Evolutionary conservation across 2,329 filamentous ascomycete species (phyloP).

Genomic region (Pestalotiopsis sp.): DNA sequence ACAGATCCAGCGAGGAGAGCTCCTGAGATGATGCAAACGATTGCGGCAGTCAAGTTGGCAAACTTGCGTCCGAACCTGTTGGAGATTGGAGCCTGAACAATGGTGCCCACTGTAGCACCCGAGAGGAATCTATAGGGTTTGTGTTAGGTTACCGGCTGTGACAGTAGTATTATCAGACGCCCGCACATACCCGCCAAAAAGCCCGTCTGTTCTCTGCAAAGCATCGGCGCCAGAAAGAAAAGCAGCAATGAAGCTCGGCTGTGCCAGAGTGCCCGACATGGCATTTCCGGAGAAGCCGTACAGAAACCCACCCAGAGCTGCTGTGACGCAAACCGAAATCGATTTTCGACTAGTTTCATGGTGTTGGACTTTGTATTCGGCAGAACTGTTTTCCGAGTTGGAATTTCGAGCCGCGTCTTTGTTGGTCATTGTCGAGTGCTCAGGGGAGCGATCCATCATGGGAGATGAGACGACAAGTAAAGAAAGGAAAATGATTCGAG

Average conservation of each 20-base stretch:
- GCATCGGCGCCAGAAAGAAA: conserved; percentile 21
- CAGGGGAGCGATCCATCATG: too few species aligned
- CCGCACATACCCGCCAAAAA: conserved; percentile 14
- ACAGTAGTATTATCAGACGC: not conserved
- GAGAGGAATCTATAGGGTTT: conserved; percentile 17
- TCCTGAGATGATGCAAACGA: conserved; percentile 22
- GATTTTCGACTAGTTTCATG: conserved; percentile 4
- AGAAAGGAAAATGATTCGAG: not conserved
- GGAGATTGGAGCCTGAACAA: conserved; percentile 22
- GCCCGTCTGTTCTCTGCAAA: conserved; percentile 17
- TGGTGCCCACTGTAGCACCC: conserved; percentile 23
- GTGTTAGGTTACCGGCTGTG: not conserved
- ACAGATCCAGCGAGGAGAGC: conserved; percentile 23
- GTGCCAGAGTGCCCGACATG: conserved; percentile 31
- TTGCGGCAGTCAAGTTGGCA: conserved; percentile 22
- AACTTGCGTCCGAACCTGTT: conserved; percentile 22
- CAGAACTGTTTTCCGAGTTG: not conserved
- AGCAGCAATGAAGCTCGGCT: conserved; percentile 28
- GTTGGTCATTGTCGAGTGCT: not conserved
- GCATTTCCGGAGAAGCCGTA: conserved; percentile 33
- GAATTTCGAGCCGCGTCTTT: not conserved
- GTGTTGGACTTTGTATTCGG: not conserved
- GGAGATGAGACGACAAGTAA: not conserved
- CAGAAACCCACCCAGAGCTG: conserved; percentile 23
- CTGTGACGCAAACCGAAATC: conserved; percentile 20